Evolutionary conservation across 116 monocot species (phyloP), one percentile per base, ranked within the genome.

Genomic region (Trichopus zeylanicus): DNA sequence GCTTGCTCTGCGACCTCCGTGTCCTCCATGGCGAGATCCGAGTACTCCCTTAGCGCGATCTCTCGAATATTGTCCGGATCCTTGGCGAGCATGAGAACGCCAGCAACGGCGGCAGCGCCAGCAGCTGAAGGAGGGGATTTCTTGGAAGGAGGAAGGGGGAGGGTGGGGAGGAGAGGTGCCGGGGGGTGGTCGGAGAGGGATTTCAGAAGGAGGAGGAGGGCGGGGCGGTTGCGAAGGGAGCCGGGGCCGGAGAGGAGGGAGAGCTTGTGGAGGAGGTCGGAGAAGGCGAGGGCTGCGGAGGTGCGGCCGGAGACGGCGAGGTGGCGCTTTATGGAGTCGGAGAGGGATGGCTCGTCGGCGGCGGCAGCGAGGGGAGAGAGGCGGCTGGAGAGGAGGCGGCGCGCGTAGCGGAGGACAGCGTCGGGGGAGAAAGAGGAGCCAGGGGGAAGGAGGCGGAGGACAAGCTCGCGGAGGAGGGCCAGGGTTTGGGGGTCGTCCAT

Each of bases 21-120:
- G 37, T 92, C 92, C 49, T 82, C 79, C 31, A 74, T 58, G 16
- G 76, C 74, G 28, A 92, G 64, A 63, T 91, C 88, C 0, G 76
- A 67, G 52, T 77, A 92, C 63, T 99, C 92, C 15, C 81, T 69
- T 19, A 91, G 71, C 5, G 98, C 87, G 56, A 92, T 88, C 62
- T 99, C 88, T 1, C 88, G 64, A 46, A 92, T 71, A 63, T 82
- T 99, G 31, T 85, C 85, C 1, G 92, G 82, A 62, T 99, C 88
- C 70, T 88, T 92, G 25, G 86, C 70, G 38, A 97, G 53, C 15
- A 74, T 75, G 22, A 91, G 75, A 5, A 57, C 76, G 3, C 75
- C 72, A 8, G 72, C 72, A 5, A 48, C 31, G 20, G 71, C 73
- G 9, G 67, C 70, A 18, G 59, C 52, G 28, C n/a, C n/a, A n/a